Base-by-base conservation (phyloP, 441 rosid genomes). In the Theobroma grandiflorum region DNA sequence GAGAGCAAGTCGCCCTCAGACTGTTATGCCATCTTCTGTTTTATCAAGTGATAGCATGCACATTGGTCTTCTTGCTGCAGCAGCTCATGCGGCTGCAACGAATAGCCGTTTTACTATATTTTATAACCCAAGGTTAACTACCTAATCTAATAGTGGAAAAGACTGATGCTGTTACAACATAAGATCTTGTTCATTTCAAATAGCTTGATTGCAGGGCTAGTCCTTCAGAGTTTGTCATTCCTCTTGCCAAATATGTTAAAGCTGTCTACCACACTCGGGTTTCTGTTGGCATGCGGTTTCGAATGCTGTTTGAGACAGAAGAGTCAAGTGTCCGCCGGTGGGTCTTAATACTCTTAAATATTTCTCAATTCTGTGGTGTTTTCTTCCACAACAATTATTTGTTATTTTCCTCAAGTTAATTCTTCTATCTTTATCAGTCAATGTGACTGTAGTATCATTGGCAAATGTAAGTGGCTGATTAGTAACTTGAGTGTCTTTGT, bases 281-380 rank as follows among this genome's bases (percentile, higher is more conserved):
- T 81, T 92, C 96, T 67, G 93, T 92, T 70, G 96, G 96, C 72
- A 91, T 92, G 96, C 90, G 96, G 67, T 92, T 91, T 81, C 81
- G 93, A 78, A 92, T 92, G 96, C 89, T 92, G 66, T 92, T 91
- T 80, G 96, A 92, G 86, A 92, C 96, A 4, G 96, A 92, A 85
- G 96, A 92, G 82, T 92, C 94, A 72, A 91, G 94, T 52, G 89
- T 92, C 81, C 88, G 94, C 50, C 88, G 93, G 96, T 92, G 79
- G 42, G 79, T 82, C 69, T 68, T 72, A 35, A 42, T 52, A 70
- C 16, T 69, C 40, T 26, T 75, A 45, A 49, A 71, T 80, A 59
- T 66, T 55, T 35, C 22, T 15, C 43, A 74, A 57, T 57, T 38
- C 57, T 40, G 57, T 38, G 20, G 66, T 6, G 38, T 74, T 50